Percentiles rank a stretch among this genome's conserved stretches.
These are phyloP conservation scores for Hyphopichia buzzinii DNA, from an alignment of 1,139 yeast genomes.

Conservation along the genomic window DNA sequence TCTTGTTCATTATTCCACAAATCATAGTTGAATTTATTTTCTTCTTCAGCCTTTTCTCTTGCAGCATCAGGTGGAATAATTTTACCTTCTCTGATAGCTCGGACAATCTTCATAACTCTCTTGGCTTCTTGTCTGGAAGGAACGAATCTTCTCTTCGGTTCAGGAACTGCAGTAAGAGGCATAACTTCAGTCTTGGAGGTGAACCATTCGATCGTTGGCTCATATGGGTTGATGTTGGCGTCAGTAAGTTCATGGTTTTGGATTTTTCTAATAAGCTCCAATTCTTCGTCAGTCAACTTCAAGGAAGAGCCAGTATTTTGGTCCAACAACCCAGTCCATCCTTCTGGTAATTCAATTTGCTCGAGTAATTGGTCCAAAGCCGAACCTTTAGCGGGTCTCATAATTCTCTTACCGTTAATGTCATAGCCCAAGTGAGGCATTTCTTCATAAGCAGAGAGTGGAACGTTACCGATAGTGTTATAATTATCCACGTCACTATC, in stretches of 20 bases:
- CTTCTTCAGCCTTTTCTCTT: slow-evolving; percentile 52
- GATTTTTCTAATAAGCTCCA: slow-evolving; percentile 82
- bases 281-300: slow-evolving; percentile 84
- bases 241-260: slow-evolving; percentile 85
- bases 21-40: slow-evolving; percentile 59
- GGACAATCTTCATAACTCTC: slow-evolving; percentile 92
- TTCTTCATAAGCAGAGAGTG: slow-evolving; percentile 90
- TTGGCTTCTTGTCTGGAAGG: slow-evolving; percentile 97
- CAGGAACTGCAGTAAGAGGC: slow-evolving; percentile 93
- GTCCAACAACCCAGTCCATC: slow-evolving; percentile 97
- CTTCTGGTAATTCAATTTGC: slow-evolving; percentile 89
- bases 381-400: slow-evolving; percentile 97
- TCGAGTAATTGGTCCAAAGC: slow-evolving; percentile 90
- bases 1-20: slow-evolving; percentile 81
- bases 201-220: slow-evolving; percentile 95
- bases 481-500: slow-evolving; percentile 83
- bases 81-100: slow-evolving; percentile 94
- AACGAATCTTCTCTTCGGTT: slow-evolving; percentile 94
- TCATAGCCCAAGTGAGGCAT: slow-evolving; percentile 98
- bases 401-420: slow-evolving; percentile 93
- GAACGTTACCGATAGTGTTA: slow-evolving; percentile 92
- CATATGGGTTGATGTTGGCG: slow-evolving; percentile 81
- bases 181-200: slow-evolving; percentile 80
- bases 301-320: slow-evolving; percentile 86
- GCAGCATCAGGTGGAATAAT: slow-evolving; percentile 71